Conservation (phyloP, 2,329 filamentous ascomycete genomes). For the Aspergillus viridinutans region DNA sequence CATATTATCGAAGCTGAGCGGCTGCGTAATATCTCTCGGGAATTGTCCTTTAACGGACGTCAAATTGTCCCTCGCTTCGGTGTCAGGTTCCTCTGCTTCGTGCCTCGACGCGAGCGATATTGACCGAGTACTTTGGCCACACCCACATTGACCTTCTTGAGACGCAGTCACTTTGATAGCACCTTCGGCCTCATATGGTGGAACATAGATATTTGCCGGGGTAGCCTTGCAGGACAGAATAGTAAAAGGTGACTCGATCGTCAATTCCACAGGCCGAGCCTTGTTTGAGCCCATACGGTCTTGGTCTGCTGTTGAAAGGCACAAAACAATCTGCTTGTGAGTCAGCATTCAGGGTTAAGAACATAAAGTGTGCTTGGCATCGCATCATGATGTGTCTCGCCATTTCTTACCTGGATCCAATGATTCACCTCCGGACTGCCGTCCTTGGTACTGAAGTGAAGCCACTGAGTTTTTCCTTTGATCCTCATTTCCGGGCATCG, state of each 20-base stretch:
- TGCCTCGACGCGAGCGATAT: not conserved
- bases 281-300: conserved; percentile 64
- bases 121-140: conserved; percentile 47
- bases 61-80: not conserved
- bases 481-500: conserved; percentile 79
- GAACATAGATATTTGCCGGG: conserved; percentile 79
- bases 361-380: not conserved
- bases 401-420: conserved; percentile 76
- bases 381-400: too few relatives aligned
- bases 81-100: not conserved
- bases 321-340: conserved; percentile 71
- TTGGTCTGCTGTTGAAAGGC: conserved; percentile 77
- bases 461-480: conserved; percentile 59
- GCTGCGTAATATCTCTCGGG: not conserved
- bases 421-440: conserved; percentile 91
- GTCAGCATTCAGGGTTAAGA: conserved; percentile 4
- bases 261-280: conserved; percentile 88
- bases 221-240: conserved; percentile 89
- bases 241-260: conserved; percentile 91
- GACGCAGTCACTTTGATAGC: conserved; percentile 46
- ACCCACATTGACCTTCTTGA: conserved; percentile 61
- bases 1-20: not conserved
- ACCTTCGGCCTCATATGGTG: conserved; percentile 66
- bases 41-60: not conserved
- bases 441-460: conserved; percentile 90